Conservation (phyloP, 768 basidiomycete species). For the Hortiboletus campestris region DNA sequence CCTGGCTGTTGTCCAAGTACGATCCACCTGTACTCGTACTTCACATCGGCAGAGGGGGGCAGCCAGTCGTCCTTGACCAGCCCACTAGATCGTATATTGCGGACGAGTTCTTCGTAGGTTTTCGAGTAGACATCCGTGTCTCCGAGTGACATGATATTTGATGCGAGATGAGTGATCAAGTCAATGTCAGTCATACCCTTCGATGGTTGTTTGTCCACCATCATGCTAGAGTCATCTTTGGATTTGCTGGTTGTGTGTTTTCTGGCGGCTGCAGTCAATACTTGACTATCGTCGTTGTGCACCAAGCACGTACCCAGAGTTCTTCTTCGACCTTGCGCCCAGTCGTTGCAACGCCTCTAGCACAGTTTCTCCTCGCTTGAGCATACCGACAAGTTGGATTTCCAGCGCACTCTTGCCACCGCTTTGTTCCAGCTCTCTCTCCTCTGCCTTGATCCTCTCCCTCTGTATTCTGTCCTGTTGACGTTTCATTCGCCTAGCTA, state of each 20-base stretch:
- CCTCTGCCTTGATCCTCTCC: conserved; percentile 69
- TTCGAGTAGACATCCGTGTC: conserved; percentile 84
- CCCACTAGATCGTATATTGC: conserved; percentile 69
- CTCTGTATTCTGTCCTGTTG: conserved; percentile 70
- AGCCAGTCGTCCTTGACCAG: conserved; percentile 66
- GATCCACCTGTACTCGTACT: conserved; percentile 84
- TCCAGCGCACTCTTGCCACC: conserved; percentile 66
- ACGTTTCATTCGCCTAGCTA: conserved; percentile 72
- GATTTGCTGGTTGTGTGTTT: conserved; percentile 34
- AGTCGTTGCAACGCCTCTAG: conserved; percentile 86
- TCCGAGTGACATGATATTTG: conserved; percentile 82
- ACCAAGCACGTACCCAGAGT: conserved; percentile 21
- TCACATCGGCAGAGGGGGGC: conserved; percentile 71
- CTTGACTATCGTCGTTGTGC: neutral
- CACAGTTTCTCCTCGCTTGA: conserved; percentile 90
- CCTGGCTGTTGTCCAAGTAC: conserved; percentile 47
- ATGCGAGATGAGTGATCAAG: conserved; percentile 79
- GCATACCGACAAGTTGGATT: conserved; percentile 63
- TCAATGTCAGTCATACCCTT: conserved; percentile 60
- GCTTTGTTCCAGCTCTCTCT: conserved; percentile 65
- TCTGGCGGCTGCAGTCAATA: conserved; percentile 10
- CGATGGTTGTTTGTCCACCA: conserved; percentile 43
- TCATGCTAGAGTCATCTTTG: conserved; percentile 42
- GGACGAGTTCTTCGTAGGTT: conserved; percentile 83
- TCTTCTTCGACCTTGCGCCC: conserved; percentile 62